phyloP scores from a whole-genome alignment of 208 protist species.

The Borovskyia barvae region DNA sequence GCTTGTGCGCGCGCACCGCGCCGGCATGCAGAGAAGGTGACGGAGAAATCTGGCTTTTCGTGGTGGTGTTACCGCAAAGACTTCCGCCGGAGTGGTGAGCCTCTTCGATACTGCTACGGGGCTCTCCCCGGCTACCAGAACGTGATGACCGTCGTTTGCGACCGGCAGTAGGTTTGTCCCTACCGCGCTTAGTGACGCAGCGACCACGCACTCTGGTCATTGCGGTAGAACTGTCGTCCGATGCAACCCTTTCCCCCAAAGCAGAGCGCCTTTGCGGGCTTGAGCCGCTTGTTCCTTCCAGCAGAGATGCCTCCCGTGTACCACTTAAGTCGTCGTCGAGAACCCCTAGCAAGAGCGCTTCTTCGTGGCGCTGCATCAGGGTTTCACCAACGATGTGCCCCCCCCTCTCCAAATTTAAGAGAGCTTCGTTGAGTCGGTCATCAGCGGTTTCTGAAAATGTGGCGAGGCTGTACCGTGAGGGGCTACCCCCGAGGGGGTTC shows the following conservation, averaged over 20 bases:
- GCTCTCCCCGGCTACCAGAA: neutral
- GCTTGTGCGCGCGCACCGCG: no score
- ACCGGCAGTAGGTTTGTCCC: no score
- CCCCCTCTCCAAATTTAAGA: conserved; percentile 53
- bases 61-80: no score
- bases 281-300: no score
- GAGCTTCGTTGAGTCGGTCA: conserved; percentile 51
- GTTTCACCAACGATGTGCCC: conserved; percentile 3
- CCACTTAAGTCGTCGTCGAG: conserved; percentile 13
- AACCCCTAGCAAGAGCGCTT: neutral
- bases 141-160: neutral
- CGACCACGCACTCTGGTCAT: no score
- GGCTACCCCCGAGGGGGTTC: neutral
- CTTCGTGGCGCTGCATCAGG: conserved; percentile 7
- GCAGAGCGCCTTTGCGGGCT: no score
- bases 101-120: neutral
- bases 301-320: neutral
- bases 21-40: no score
- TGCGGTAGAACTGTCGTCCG: no score
- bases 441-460: conserved; percentile 67
- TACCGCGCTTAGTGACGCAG: neutral
- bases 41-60: no score
- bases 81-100: neutral
- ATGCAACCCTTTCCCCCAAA: no score
- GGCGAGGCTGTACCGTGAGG: conserved; percentile 2